Evolutionary conservation across 352 stramenopile species (phyloP), one percentile per base, ranked within the genome.

Genomic region (Pythium apleroticum): DNA sequence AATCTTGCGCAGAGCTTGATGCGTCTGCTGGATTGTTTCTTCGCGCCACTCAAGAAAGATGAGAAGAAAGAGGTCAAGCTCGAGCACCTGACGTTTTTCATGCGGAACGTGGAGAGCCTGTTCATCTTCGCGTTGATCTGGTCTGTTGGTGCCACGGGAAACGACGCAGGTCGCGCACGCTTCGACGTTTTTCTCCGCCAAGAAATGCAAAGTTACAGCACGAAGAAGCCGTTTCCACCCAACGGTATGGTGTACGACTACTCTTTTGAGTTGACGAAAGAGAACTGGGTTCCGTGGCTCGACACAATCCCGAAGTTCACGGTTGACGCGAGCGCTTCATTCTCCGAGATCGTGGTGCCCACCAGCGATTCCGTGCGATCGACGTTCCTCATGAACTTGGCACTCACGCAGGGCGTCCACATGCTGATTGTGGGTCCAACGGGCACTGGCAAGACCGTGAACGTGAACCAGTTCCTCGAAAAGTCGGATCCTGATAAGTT

Each of bases 381-480:
- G 43, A 98, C 86, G 2, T 98, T 96, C 57, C 71, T 98, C 22
- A 93, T 97, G 69, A 90, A 97, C 52, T 68, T 96, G 25, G 81
- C 91, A 25, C 61, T 98, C 4, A 76, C 77, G 2, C 66, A 90
- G 57, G 78, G 80, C 17, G 89, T 97, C 14, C 93, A 98, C 65
- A 84, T 98, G 64, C 76, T 98, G 0, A 96, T 98, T 59, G 89
- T 96, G n/a, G 95, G 94, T 3, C 90, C 92, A 1, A 98, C 95
- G 0, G 95, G 95, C 0, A 98, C 95, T 6, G 95, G 95, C 27
- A 98, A 98, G 62, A 98, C 94, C 0, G 88, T 98, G 30, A 98
- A 98, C 59, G 92, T 98, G 37, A 95, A 91, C 65, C 83, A 96
- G 50, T 95, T 97, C 58, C 74, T 98, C 6, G 88, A 96, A 61